A percentile compares a stretch with the other conserved stretches of the same genome.
Conservation (phyloP, 73 alveolate species). For the Paramecium tetraurelia region DNA sequence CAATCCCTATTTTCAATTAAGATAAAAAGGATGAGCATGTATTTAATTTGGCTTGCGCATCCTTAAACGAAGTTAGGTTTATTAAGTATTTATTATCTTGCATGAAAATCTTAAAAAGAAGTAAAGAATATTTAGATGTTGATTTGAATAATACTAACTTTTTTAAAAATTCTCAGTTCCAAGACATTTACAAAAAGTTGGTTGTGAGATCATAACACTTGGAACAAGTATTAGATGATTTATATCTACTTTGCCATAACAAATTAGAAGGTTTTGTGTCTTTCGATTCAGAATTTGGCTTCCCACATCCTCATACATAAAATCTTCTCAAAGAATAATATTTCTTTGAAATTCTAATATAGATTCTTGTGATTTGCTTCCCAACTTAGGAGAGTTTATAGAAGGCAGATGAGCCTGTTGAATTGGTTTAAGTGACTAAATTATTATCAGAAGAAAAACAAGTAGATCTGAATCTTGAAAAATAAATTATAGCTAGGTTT, state of each 20-base stretch:
- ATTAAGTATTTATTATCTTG: slow-evolving; percentile 54
- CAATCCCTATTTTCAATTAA: slow-evolving; percentile 35
- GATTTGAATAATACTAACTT: neutral
- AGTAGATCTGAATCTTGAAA: neutral
- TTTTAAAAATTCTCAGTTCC: neutral
- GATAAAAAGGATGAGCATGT: slow-evolving; percentile 57
- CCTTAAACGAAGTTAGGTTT: slow-evolving; percentile 55
- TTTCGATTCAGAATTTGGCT: slow-evolving; percentile 60
- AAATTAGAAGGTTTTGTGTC: slow-evolving; percentile 45
- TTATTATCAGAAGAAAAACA: neutral
- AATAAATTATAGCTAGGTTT: slow-evolving; percentile 28
- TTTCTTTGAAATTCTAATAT: slow-evolving; percentile 36
- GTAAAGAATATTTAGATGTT: slow-evolving; percentile 23
- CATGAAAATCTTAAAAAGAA: slow-evolving; percentile 48
- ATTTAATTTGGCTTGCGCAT: slow-evolving; percentile 49
- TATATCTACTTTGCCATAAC: slow-evolving; percentile 49
- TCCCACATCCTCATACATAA: neutral
- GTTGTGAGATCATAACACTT: neutral
- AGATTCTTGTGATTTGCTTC: slow-evolving; percentile 20
- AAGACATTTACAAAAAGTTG: slow-evolving; percentile 26
- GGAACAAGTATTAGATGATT: slow-evolving; percentile 49
- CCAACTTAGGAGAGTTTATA: slow-evolving; percentile 41
- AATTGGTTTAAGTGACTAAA: slow-evolving; percentile 25
- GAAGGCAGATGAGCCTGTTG: neutral
- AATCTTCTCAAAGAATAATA: slow-evolving; percentile 51